Percentiles rank a stretch among this genome's conserved stretches.
These are phyloP conservation scores for Pulveroboletus sp. DNA, from an alignment of 768 basidiomycete species.

Conservation along the genomic window DNA sequence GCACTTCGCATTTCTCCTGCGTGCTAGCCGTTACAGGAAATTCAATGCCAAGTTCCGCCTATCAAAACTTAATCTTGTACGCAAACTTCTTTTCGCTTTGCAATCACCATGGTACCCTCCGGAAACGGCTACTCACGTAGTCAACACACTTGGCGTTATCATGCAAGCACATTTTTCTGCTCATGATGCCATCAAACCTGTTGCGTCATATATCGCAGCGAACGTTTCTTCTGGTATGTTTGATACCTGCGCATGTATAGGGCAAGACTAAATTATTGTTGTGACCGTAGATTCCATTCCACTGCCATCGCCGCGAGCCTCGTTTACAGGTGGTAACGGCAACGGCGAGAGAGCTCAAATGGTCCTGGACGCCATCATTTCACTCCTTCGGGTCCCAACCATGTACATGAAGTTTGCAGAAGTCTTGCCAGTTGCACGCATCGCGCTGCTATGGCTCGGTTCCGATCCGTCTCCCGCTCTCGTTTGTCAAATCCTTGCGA, in stretches of 20 bases:
- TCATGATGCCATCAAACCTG: constrained; percentile 78
- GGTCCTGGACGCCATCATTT: constrained; percentile 63
- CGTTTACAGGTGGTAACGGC: constrained; percentile 18
- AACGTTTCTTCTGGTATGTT: constrained; percentile 66
- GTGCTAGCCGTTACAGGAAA: constrained; percentile 65
- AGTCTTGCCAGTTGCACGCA: constrained; percentile 73
- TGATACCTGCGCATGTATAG: not conserved
- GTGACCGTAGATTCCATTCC: constrained; percentile 1
- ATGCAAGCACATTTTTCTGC: constrained; percentile 66
- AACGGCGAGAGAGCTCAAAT: constrained; percentile 59
- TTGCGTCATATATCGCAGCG: constrained; percentile 83
- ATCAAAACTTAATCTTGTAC: constrained; percentile 65
- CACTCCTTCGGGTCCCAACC: constrained; percentile 53
- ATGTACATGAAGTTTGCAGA: constrained; percentile 70
- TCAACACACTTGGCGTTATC: constrained; percentile 59
- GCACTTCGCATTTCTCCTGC: constrained; percentile 75
- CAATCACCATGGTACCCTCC: constrained; percentile 75
- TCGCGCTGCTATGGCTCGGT: constrained; percentile 77
- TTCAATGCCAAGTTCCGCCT: constrained; percentile 80
- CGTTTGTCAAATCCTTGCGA: constrained; percentile 54
- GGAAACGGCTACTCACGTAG: constrained; percentile 45
- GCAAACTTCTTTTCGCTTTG: constrained; percentile 76
- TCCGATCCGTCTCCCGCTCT: constrained; percentile 63
- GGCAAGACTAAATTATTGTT: not conserved
- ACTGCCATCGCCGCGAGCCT: constrained; percentile 13